A percentile compares a stretch with the other conserved stretches of the same genome.
Conservation (phyloP, 1,284 basidiomycete genomes). For the Ceratobasidium papillatum region DNA sequence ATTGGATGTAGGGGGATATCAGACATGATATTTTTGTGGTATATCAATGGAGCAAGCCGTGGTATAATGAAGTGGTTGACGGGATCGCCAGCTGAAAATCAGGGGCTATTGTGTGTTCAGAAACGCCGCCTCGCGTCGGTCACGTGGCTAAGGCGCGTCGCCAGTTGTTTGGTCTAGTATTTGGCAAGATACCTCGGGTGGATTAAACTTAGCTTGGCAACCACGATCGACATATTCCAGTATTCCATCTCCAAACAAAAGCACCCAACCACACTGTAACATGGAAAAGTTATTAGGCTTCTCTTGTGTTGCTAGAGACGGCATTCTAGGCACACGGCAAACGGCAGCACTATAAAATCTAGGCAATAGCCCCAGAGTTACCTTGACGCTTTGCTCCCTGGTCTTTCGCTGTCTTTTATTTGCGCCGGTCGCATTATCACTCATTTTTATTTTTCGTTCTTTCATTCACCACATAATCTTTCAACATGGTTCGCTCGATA, state of each 20-base stretch:
- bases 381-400: conserved; percentile 6
- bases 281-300: neutral
- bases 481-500: neutral
- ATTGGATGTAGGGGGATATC: conserved; percentile 19
- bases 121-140: neutral
- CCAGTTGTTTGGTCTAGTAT: neutral
- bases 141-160: neutral
- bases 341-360: neutral
- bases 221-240: neutral
- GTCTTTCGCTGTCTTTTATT: neutral
- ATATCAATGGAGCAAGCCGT: neutral
- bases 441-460: neutral
- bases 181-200: neutral
- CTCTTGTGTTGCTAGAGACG: neutral
- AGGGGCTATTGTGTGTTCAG: neutral
- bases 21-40: neutral
- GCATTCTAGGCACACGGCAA: neutral
- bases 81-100: neutral
- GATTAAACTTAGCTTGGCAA: neutral
- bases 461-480: neutral
- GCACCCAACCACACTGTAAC: neutral
- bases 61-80: neutral
- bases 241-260: neutral
- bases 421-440: conserved; percentile 5
- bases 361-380: neutral